These are phyloP conservation scores for Hypomyces rosellus DNA, from an alignment of 2,329 filamentous ascomycete species.

Conservation along the genomic window DNA sequence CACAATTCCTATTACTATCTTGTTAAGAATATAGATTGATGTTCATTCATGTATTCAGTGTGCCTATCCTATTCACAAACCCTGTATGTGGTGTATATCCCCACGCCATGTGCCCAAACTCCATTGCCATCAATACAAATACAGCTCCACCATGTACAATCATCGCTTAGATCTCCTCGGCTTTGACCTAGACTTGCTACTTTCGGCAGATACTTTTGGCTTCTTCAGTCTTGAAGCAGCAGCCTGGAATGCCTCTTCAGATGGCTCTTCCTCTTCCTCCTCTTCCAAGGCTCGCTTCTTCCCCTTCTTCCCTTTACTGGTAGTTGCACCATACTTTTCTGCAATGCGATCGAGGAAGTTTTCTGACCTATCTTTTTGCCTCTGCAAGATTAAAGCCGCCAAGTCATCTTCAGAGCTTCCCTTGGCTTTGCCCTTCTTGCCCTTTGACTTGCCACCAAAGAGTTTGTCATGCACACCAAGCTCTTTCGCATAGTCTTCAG, in stretches of 20 bases:
- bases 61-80: not conserved
- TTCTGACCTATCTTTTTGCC: conserved; percentile 56
- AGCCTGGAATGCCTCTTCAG: conserved; percentile 55
- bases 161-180: conserved; percentile 8
- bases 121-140: not conserved
- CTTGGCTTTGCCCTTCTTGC: conserved; percentile 36
- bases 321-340: conserved; percentile 60
- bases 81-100: not conserved
- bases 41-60: not conserved
- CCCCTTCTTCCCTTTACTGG: conserved; percentile 41
- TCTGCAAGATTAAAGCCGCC: conserved; percentile 67
- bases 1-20: not conserved
- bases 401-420: conserved; percentile 47
- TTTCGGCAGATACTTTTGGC: conserved; percentile 15
- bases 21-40: not conserved
- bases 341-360: conserved; percentile 68
- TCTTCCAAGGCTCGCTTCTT: conserved; percentile 49
- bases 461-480: conserved; percentile 67
- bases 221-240: conserved; percentile 43
- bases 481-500: conserved; percentile 68
- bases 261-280: conserved; percentile 54
- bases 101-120: not conserved
- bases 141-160: not conserved
- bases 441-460: conserved; percentile 45
- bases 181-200: not conserved